These are phyloP conservation scores for Apophysomyces sp. DNA, from an alignment of 371 early-diverging fungal species.

Conservation along the genomic window DNA sequence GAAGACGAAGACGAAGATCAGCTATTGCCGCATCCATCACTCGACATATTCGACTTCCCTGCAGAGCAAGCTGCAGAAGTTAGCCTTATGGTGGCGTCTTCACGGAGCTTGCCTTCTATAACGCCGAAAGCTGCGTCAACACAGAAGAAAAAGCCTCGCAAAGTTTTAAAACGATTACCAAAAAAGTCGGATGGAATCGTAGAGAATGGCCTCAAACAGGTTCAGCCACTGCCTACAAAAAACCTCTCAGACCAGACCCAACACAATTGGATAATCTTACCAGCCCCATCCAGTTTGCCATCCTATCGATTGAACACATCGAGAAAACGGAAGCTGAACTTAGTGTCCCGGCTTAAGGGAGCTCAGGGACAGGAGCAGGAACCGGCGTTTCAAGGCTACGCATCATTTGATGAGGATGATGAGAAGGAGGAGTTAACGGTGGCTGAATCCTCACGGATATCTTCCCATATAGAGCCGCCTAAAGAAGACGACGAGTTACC, in stretches of 20 bases:
- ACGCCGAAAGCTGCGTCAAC: background rate
- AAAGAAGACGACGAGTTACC: background rate
- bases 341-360: slow-evolving; percentile 4
- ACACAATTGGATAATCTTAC: background rate
- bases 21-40: background rate
- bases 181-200: background rate
- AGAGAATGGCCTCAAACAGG: background rate
- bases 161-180: background rate
- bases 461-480: background rate
- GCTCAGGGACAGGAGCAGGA: background rate
- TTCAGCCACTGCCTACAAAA: background rate
- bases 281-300: background rate
- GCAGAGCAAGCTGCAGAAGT: background rate
- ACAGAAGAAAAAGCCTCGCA: background rate
- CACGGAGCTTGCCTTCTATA: background rate
- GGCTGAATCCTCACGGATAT: background rate
- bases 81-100: slow-evolving; percentile 1
- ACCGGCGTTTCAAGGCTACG: background rate
- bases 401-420: background rate
- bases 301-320: background rate
- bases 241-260: background rate
- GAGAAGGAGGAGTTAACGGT: background rate
- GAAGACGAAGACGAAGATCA: background rate
- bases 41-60: slow-evolving; percentile 8
- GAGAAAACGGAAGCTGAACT: slow-evolving; percentile 1